Evolutionary conservation across 1,284 basidiomycete species (phyloP).

Genomic region (Cryptococcus sp.): DNA sequence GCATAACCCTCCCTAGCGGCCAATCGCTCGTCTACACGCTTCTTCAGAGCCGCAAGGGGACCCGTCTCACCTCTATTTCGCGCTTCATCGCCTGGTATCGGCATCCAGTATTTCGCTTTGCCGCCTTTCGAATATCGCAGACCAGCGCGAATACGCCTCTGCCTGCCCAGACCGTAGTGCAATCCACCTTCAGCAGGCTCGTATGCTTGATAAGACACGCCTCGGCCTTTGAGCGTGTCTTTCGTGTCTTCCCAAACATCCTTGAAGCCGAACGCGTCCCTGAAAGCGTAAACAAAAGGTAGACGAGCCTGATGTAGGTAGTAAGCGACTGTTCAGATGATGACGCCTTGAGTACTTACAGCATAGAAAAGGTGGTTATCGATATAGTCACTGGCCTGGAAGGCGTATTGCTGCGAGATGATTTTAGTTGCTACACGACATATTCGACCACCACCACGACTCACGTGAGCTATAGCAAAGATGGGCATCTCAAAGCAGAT

Average conservation of each 20-base stretch:
- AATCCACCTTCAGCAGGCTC: slow-evolving; percentile 92
- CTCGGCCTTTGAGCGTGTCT: slow-evolving; percentile 79
- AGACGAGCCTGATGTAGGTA: slow-evolving; percentile 65
- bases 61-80: slow-evolving; percentile 46
- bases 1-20: slow-evolving; percentile 68
- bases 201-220: slow-evolving; percentile 92
- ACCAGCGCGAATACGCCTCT: slow-evolving; percentile 81
- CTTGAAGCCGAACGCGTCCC: slow-evolving; percentile 80
- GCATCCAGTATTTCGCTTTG: slow-evolving; percentile 85
- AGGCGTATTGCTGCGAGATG: slow-evolving; percentile 44
- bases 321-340: background rate
- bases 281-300: slow-evolving; percentile 79
- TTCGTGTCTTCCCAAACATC: slow-evolving; percentile 88
- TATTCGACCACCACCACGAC: slow-evolving; percentile 6
- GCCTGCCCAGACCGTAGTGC: slow-evolving; percentile 78
- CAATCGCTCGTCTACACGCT: slow-evolving; percentile 57
- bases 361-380: slow-evolving; percentile 67
- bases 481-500: slow-evolving; percentile 98
- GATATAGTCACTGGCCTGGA: slow-evolving; percentile 70
- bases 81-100: slow-evolving; percentile 61
- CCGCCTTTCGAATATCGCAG: slow-evolving; percentile 88
- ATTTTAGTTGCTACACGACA: background rate
- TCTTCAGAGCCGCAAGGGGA: slow-evolving; percentile 53
- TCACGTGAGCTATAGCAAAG: slow-evolving; percentile 83
- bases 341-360: slow-evolving; percentile 19